Evolutionary conservation across 495 filamentous ascomycete genomes (phyloP), one percentile per base, ranked within the genome.

Genomic region (Haplographium delicatum): DNA sequence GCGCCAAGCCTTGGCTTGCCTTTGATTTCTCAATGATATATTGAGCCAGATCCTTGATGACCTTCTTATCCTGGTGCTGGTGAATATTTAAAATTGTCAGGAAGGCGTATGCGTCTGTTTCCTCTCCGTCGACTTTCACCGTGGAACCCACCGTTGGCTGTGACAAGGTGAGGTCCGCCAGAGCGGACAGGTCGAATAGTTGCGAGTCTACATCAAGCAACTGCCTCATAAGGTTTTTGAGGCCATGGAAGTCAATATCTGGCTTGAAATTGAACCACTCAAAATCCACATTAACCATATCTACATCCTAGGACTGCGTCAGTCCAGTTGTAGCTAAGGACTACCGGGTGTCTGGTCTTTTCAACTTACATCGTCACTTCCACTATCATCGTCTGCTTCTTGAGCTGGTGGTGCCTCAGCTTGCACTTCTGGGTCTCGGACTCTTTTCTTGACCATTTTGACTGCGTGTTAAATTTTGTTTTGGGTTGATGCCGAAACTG

Each of bases 221-320:
- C 65, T 97, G 93, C 23, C 90, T 86, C 23, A 96, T 73, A 6
- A 99, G 81, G 20, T 80, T 85, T 67, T 95, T 96, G 55, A 95
- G 72, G 27, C 94, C 94, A 68, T 97, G 90, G 68, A 97, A 97
- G 63, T 99, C 94, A 59, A 91, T 77, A 15, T 84, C 77, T 4
- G 87, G 74, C 59, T 95, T 85, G 51, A 91, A 91, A 72, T 96
- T 93, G 72, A 97, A 97, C 81, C 86, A 95, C 70, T 97, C 94
- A 66, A 99, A 99, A 40, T 96, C 91, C 20, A 96, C 89, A 65
- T 96, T 86, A 52, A 99, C 80, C 65, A 93, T 86, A 67, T 94
- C 84, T 57, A 85, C 81, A 42, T 95, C 87, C 88, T 94, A 43
- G 16, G 35, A 54, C 43, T 42, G 41, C 44, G 52, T 65, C 53